Evolutionary conservation across 768 basidiomycete species (phyloP).

Genomic region (Gymnopilus dilepis): DNA sequence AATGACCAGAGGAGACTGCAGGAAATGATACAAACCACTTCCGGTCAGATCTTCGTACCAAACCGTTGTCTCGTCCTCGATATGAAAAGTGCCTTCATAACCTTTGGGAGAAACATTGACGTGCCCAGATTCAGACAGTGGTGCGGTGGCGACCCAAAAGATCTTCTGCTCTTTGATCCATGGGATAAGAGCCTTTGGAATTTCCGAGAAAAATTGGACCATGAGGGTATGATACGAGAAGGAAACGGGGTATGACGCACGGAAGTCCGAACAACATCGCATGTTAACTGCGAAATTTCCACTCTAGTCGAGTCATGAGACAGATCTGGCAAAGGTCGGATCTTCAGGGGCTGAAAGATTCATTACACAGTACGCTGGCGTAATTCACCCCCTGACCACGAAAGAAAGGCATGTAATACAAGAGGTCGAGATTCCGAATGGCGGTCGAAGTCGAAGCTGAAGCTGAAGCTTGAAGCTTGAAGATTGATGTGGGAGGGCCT

Average conservation of each 20-base stretch:
- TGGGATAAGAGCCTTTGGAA: slow-evolving; percentile 50
- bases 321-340: neutral
- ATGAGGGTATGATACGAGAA: slow-evolving; percentile 34
- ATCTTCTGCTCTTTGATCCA: slow-evolving; percentile 64
- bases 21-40: slow-evolving; percentile 48
- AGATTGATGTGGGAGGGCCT: too few species aligned
- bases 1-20: neutral
- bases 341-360: neutral
- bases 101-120: slow-evolving; percentile 72
- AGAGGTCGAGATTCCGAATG: too few species aligned
- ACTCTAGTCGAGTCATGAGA: neutral
- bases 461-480: too few species aligned
- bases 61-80: slow-evolving; percentile 50
- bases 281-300: neutral
- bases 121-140: slow-evolving; percentile 60
- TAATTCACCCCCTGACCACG: too few species aligned
- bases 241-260: neutral
- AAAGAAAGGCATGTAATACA: too few species aligned
- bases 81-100: slow-evolving; percentile 52
- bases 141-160: slow-evolving; percentile 69
- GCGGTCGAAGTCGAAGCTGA: too few species aligned
- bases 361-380: too few species aligned
- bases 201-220: slow-evolving; percentile 58
- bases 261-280: neutral
- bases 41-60: slow-evolving; percentile 77